These are phyloP conservation scores for Hypholoma fasciculare DNA, from an alignment of 768 basidiomycete species.

Conservation along the genomic window DNA sequence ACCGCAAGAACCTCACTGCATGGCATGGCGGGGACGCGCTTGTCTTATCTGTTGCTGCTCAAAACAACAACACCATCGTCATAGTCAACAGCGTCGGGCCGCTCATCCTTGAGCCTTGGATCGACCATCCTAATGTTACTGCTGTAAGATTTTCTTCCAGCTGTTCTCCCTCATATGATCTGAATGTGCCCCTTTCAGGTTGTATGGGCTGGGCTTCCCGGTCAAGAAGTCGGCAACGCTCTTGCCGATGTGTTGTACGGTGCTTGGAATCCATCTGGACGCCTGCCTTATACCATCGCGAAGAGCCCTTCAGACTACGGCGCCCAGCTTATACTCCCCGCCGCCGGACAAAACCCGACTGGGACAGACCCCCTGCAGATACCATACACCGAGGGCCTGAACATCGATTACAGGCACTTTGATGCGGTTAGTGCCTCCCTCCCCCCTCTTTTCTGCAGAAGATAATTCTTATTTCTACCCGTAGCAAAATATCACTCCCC, in stretches of 20 bases:
- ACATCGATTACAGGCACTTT: constrained; percentile 75
- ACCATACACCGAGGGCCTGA: constrained; percentile 60
- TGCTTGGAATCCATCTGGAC: constrained; percentile 64
- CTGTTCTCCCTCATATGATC: constrained; percentile 12
- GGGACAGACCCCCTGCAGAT: constrained; percentile 43
- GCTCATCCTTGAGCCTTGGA: constrained; percentile 64
- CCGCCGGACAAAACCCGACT: constrained; percentile 19
- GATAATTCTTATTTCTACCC: constrained; percentile 12
- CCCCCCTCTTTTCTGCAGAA: not conserved
- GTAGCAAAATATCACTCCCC: constrained; percentile 70
- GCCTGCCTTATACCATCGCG: constrained; percentile 76
- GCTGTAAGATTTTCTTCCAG: constrained; percentile 45
- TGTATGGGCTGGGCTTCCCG: constrained; percentile 68
- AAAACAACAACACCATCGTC: constrained; percentile 73
- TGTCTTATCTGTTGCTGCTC: constrained; percentile 63
- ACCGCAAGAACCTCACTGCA: constrained; percentile 67
- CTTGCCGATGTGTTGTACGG: constrained; percentile 76
- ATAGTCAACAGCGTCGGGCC: constrained; percentile 66
- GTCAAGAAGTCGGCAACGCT: constrained; percentile 69
- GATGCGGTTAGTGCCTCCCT: constrained; percentile 51
- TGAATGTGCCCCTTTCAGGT: constrained; percentile 29
- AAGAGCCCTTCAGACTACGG: constrained; percentile 58
- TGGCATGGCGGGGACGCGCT: constrained; percentile 76
- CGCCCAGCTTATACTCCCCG: constrained; percentile 45
- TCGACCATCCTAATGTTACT: constrained; percentile 71